Evolutionary conservation across 164 flowering plant species (phyloP).

Genomic region (Paratinospora sagittata): DNA sequence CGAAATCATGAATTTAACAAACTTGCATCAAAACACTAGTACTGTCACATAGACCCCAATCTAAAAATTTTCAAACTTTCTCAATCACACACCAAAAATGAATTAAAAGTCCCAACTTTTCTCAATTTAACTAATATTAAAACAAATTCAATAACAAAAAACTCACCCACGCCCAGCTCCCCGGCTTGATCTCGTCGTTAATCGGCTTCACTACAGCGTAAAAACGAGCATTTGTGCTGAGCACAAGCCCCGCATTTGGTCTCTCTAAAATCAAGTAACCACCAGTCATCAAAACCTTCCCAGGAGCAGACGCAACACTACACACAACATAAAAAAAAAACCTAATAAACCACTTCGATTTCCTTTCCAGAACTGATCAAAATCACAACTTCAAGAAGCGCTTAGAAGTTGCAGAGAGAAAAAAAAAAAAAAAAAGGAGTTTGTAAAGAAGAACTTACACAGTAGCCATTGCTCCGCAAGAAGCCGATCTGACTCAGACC

Average conservation of each 20-base stretch:
- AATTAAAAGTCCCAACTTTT: not conserved
- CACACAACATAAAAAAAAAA: conserved; percentile 6
- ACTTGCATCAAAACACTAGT: not conserved
- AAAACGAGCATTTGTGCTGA: conserved; percentile 87
- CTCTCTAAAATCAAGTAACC: conserved; percentile 91
- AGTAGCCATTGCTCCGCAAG: not conserved
- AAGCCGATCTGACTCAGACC: not conserved
- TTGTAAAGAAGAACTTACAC: not conserved
- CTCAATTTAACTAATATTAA: not conserved
- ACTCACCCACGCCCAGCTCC: conserved; percentile 80
- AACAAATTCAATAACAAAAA: not conserved
- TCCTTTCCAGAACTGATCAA: not conserved
- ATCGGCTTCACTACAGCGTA: conserved; percentile 83
- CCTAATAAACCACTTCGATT: not conserved
- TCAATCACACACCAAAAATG: not conserved
- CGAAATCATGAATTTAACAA: not conserved
- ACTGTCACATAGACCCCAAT: too few relatives aligned
- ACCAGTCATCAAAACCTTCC: conserved; percentile 96
- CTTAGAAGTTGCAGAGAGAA: not conserved
- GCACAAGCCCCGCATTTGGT: conserved; percentile 88
- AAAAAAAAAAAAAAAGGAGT: not conserved
- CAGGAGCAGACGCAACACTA: conserved; percentile 96
- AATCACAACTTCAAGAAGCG: not conserved
- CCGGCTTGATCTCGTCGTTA: conserved; percentile 46
- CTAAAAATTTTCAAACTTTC: not conserved